phyloP scores from a whole-genome alignment of 2,329 filamentous ascomycete genomes.

The Capronia epimyces region DNA sequence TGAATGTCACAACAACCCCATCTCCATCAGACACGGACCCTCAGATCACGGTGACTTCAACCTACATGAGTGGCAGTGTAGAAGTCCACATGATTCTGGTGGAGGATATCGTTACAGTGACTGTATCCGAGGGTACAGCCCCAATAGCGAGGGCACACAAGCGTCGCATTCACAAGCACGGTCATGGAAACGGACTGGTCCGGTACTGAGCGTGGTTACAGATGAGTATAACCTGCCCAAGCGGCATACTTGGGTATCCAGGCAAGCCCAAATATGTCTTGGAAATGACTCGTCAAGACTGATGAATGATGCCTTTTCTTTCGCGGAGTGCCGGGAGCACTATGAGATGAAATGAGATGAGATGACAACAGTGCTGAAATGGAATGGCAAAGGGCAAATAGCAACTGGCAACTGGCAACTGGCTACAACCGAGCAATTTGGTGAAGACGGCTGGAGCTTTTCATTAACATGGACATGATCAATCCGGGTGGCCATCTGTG shows the following conservation, averaged over 20 bases:
- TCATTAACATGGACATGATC: slow-evolving; percentile 1
- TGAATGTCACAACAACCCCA: not conserved
- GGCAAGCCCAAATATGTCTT: slow-evolving; percentile 19
- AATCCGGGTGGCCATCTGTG: not conserved
- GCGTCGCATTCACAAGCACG: slow-evolving; percentile 18
- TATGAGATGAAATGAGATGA: not conserved
- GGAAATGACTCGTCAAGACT: slow-evolving; percentile 14
- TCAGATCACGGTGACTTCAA: slow-evolving; percentile 15
- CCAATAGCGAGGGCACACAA: slow-evolving; percentile 6
- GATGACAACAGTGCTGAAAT: not conserved
- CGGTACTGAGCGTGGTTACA: slow-evolving; percentile 11
- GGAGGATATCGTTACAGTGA: slow-evolving; percentile 28
- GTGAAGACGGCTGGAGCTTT: not conserved
- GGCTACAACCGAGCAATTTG: not conserved
- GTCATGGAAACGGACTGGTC: slow-evolving; percentile 5
- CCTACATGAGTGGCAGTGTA: slow-evolving; percentile 23
- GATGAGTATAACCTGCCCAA: slow-evolving; percentile 15
- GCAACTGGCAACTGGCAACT: too few species aligned
- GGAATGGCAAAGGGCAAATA: too few species aligned
- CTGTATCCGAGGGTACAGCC: slow-evolving; percentile 5
- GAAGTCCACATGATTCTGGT: slow-evolving; percentile 26
- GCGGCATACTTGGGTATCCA: slow-evolving; percentile 20
- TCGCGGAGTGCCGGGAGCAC: slow-evolving; percentile 10
- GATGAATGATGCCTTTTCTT: slow-evolving; percentile 1
- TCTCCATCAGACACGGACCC: not conserved